Evolutionary conservation across 2,329 filamentous ascomycete species (phyloP), one percentile per base, ranked within the genome.

Genomic region (Nakataea oryzae): DNA sequence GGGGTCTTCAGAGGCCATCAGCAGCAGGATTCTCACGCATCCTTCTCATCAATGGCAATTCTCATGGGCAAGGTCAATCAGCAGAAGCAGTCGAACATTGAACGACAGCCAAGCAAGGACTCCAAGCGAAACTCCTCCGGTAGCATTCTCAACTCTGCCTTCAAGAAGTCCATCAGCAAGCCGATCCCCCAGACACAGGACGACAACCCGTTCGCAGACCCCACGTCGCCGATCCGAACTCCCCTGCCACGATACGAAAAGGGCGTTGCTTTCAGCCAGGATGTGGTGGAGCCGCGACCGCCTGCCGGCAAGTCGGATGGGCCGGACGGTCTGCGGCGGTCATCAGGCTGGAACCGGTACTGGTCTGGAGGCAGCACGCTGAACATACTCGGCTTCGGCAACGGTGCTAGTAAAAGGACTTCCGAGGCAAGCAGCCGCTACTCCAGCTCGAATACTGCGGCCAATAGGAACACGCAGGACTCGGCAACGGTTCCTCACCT

Each of bases 331-430:
- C 75, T 78, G 26, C 79, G 85, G 62, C 80, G 84, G 69, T 90
- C 86, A 67, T 90, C 87, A 3, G 87, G 87, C 58, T 91, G 88
- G 88, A 90, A 90, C 72, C 78, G 84, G 61, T 91, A 91, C 74
- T 91, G 89, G 83, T 89, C 87, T 17, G 87, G 87, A 60, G 88
- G 88, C 61, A 89, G 87, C 66, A 82, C 86, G 9, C 74, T 87
- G 62, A 87, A 87, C 68, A 82, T 88, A 28, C 76, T 89, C 9
- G 86, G 85, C 17, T 82, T 86, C 61, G 84, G 82, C 17, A 74
- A 71, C 59, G 74, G 73, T 62, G 71, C 54, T n/a, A 75, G 75
- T 47, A 76, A 79, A 69, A 73, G 81, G 65, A 74, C 75, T 41
- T 86, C 81, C 3, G 83, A 85, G 41, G 72, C 74, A 59, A 82